These are phyloP conservation scores for Arthrobotrys musiformis DNA, from an alignment of 2,329 filamentous ascomycete species.

Conservation along the genomic window DNA sequence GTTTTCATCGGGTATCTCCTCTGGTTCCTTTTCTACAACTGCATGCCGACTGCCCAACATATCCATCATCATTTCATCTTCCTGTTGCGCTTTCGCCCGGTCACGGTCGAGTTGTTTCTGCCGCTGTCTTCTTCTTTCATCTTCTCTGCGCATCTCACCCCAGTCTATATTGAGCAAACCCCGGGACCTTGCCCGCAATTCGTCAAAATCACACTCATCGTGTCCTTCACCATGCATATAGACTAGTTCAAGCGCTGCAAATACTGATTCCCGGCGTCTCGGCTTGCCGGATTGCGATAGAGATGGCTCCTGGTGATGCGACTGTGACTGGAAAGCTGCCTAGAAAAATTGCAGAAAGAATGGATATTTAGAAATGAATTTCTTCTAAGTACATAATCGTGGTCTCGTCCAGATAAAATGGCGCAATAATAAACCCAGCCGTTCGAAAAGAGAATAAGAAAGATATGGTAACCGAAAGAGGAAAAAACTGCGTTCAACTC, in stretches of 20 bases:
- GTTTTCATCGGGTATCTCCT: conserved; percentile 62
- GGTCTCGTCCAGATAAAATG: conserved; percentile 58
- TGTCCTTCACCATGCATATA: conserved; percentile 36
- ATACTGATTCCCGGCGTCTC: conserved; percentile 69
- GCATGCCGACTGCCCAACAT: conserved; percentile 44
- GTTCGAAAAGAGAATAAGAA: background rate
- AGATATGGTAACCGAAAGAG: conserved; percentile 16
- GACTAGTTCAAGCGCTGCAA: conserved; percentile 30
- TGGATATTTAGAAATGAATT: conserved; percentile 62
- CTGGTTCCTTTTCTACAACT: conserved; percentile 38
- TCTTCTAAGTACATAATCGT: conserved; percentile 47
- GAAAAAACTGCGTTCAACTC: conserved; percentile 66
- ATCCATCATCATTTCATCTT: conserved; percentile 51
- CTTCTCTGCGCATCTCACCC: conserved; percentile 62
- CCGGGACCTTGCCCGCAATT: conserved; percentile 80
- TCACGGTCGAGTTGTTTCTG: conserved; percentile 48
- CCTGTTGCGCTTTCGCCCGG: conserved; percentile 19
- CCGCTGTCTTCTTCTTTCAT: conserved; percentile 52
- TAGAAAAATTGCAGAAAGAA: conserved; percentile 60
- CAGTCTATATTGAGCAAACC: conserved; percentile 73
- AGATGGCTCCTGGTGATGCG: conserved; percentile 76
- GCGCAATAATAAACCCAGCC: background rate
- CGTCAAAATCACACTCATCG: conserved; percentile 73
- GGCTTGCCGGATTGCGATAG: conserved; percentile 81
- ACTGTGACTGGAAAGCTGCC: conserved; percentile 58